Evolutionary conservation across 345 rosid genomes (phyloP), one percentile per base, ranked within the genome.

Genomic region (Odontarrhena argentea): DNA sequence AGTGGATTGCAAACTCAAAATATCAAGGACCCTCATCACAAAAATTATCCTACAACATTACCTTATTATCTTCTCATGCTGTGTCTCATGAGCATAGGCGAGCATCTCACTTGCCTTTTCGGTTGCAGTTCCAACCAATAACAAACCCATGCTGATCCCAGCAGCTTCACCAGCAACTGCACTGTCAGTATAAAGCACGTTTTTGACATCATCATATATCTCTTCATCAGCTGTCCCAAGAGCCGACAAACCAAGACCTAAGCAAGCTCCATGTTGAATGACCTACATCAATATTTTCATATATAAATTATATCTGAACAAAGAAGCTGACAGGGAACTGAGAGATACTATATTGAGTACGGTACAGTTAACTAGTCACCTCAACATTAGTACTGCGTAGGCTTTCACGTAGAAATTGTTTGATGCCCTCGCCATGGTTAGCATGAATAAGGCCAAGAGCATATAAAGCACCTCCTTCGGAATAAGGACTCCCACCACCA

Each of bases 91-190:
- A 47, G 99, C 97, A 78, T 91, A 95, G 32, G 88, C 80, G 75
- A 95, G 99, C 99, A 95, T 95, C 85, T 95, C 99, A 40, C 89
- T 79, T 11, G 98, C 98, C 76, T 86, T 95, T 76, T 87, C 97
- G 55, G 93, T 95, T 25, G 98, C 97, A 48, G 99, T 91, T 77
- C 99, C 99, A 71, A 89, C 99, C 99, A 95, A 86, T 14, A 95
- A 87, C 69, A 95, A 76, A 57, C 99, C 99, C 97, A 95, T 95
- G 75, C 97, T 84, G 64, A 95, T 86, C 42, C 99, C 99, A 67
- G 97, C 99, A 81, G 99, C 99, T 82, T 95, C 99, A 67, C 99
- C 96, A 44, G 97, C 97, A 71, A 95, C 96, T 18, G 98, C 98
- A 78, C 96, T 89, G 77, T 95, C 99, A 38, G 89, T 81, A 26